Evolutionary conservation across 257 asterid genomes (phyloP).

Genomic region (Solanum habrochaites): DNA sequence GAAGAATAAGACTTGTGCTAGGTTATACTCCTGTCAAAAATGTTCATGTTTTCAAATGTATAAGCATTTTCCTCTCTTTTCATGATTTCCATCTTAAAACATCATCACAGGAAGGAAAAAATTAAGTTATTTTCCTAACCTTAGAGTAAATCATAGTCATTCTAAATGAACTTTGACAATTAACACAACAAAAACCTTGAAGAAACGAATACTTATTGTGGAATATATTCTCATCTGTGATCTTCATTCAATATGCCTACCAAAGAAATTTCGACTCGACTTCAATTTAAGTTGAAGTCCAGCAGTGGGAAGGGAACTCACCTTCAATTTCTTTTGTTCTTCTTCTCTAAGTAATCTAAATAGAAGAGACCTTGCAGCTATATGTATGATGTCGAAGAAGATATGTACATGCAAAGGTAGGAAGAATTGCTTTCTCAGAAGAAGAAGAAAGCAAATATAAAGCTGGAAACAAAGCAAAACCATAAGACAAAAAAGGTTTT

Average conservation of each 20-base stretch:
- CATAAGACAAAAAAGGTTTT: not conserved
- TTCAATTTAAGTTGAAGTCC: not conserved
- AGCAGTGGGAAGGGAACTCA: not conserved
- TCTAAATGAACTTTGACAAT: not conserved
- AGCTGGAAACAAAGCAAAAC: not conserved
- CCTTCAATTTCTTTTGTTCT: not conserved
- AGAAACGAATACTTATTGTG: not conserved
- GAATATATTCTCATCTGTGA: not conserved
- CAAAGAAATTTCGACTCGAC: not conserved
- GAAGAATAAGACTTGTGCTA: not conserved
- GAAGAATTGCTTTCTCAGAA: not conserved
- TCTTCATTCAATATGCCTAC: not conserved
- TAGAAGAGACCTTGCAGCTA: not conserved
- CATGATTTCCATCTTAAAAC: not conserved
- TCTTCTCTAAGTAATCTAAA: not conserved
- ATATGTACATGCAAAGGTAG: not conserved
- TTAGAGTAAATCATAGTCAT: not conserved
- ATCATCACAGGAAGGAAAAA: not conserved
- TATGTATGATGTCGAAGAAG: not conserved
- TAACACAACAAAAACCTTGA: not conserved
- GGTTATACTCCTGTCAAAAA: not conserved
- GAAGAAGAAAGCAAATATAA: not conserved
- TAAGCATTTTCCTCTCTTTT: not conserved
- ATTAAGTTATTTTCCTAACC: not conserved
- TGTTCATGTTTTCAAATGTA: not conserved